A percentile compares a stretch with the other conserved stretches of the same genome.
Evolutionary conservation across 2,329 filamentous ascomycete genomes (phyloP).

Genomic region (Cladosporium sp.): DNA sequence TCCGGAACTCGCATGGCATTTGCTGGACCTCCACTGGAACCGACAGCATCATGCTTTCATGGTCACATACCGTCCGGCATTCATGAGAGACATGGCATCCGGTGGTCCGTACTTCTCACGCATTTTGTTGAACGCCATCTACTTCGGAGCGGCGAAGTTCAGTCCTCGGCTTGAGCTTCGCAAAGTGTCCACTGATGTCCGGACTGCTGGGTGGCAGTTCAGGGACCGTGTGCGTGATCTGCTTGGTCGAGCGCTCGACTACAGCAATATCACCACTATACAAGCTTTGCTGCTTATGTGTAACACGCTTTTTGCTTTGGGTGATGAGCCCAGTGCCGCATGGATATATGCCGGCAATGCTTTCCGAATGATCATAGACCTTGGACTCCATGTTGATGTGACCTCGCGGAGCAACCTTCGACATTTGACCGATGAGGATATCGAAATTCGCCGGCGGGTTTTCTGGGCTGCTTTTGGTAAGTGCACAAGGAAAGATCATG

Average conservation of each 20-base stretch:
- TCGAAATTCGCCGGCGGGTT: conserved; percentile 49
- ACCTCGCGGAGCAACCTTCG: conserved; percentile 16
- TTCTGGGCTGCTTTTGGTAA: conserved; percentile 51
- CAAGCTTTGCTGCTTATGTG: conserved; percentile 14
- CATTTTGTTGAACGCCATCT: conserved; percentile 16
- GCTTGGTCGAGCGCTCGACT: conserved; percentile 12
- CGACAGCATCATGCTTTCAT: conserved; percentile 30
- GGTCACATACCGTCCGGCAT: conserved; percentile 29
- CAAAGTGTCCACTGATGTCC: conserved; percentile 9
- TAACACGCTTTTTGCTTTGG: conserved; percentile 8
- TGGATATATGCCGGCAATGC: conserved; percentile 18
- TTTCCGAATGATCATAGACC: conserved; percentile 18
- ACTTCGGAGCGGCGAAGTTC: conserved; percentile 14
- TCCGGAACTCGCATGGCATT: conserved; percentile 54
- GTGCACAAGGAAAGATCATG: conserved; percentile 16
- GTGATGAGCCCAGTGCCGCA: conserved; percentile 16
- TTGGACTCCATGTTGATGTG: conserved; percentile 44
- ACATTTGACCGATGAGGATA: conserved; percentile 48
- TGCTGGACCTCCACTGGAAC: conserved; percentile 46
- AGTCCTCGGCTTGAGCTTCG: conserved; percentile 16
- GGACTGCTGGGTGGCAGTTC: conserved; percentile 15
- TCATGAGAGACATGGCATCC: conserved; percentile 29
- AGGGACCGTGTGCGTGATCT: conserved; percentile 10
- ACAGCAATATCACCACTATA: conserved; percentile 18
- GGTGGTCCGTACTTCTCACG: conserved; percentile 16